Evolutionary conservation across 306 rosid species (phyloP), one percentile per base, ranked within the genome.

Genomic region (Malus sylvestris): DNA sequence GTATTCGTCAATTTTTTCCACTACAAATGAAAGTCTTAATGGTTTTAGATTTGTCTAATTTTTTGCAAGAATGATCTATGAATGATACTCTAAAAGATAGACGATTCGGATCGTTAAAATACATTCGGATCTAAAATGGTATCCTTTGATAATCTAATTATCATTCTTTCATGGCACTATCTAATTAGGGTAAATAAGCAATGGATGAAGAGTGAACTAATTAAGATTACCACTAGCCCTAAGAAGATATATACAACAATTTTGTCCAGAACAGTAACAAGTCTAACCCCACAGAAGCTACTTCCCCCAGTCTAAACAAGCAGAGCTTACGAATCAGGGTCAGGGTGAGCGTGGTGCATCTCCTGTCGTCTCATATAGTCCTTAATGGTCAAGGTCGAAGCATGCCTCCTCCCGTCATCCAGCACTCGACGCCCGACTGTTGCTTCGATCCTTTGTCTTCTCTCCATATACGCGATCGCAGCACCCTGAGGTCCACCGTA

Each of bases 291-390:
- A 68, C 58, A 8, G n/a, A 25, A 22, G 74, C 35, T 20, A 22
- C 35, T 30, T 38, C 67, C 23, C 30, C 59, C 55, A 59, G n/a
- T 49, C 13, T 14, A 51, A 10, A 35, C 23, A 6, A 49, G 60
- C 59, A 35, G 30, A 72, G 22, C 68, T 33, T 27, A 40, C 15
- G 58, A 6, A n/a, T 8, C 15, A 42, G 5, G 13, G 27, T 27
- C 10, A 2, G 27, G 55, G 63, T 35, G 33, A 2, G 27, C 44
- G 63, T 35, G 33, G 72, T 30, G 75, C 55, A 55, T 53, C 49
- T 49, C 92, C 83, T 89, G 83, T 74, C 90, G 85, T 82, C 89
- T 86, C 88, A 85, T 88, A 79, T 90, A 88, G 67, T 90, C 96
- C 61, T 87, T 81, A 60, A 90, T 80, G 2, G 91, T 42, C 79